These are phyloP conservation scores for Plasmodium vivax DNA, from an alignment of 169 alveolate species.

Conservation along the genomic window DNA sequence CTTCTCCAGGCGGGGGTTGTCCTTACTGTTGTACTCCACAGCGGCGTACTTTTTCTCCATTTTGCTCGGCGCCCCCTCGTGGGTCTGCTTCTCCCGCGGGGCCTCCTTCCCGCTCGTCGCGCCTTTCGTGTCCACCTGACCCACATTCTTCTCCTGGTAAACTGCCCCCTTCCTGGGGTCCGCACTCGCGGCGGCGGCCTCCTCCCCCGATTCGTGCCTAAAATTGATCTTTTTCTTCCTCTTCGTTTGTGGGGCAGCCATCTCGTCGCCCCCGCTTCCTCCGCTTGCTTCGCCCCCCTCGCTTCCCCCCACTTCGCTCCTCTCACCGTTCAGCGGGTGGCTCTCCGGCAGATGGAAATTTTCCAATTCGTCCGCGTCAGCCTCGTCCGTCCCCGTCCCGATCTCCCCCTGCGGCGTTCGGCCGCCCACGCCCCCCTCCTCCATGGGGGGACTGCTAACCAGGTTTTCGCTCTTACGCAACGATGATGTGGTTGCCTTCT, in stretches of 20 bases:
- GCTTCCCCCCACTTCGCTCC: background rate
- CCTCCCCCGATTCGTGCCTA: background rate
- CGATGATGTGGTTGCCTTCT: background rate
- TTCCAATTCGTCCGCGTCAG: slow-evolving; percentile 23
- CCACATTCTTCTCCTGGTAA: background rate
- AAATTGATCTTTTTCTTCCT: slow-evolving; percentile 31
- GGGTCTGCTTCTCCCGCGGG: background rate
- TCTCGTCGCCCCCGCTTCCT: background rate
- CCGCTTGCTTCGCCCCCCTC: background rate
- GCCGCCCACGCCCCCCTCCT: background rate
- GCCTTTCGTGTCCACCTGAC: background rate
- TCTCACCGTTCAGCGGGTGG: slow-evolving; percentile 26
- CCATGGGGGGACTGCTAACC: background rate
- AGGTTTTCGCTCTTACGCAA: background rate
- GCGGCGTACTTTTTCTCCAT: background rate
- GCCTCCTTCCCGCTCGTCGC: background rate
- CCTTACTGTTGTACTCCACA: background rate
- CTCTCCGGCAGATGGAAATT: slow-evolving; percentile 35
- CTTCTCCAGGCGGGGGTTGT: slow-evolving; percentile 12
- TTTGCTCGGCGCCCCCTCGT: background rate
- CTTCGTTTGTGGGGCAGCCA: background rate
- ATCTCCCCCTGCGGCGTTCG: background rate
- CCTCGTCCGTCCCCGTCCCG: background rate
- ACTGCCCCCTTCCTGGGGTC: background rate
- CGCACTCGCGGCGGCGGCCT: background rate